Evolutionary conservation across 177 flowering plant genomes (phyloP), one percentile per base, ranked within the genome.

Genomic region (Vitis hybrid): DNA sequence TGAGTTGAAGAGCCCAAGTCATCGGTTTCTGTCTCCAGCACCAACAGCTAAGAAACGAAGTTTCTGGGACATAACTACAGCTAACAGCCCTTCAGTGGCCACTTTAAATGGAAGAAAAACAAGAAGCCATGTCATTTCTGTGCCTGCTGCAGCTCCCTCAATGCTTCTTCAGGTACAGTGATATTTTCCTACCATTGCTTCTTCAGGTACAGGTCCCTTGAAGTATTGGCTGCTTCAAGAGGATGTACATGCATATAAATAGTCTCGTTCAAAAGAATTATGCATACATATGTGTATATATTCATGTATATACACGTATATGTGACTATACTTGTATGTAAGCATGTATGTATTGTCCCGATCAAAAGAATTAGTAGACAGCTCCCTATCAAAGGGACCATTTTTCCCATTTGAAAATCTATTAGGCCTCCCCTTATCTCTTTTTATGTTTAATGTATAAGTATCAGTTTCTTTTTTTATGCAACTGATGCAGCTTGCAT

Each of bases 31-130:
- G 14, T 91, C 97, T 27, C 98, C 96, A 56, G 87, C 70, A 18
- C 88, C 91, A 18, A 80, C 88, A 16, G 89, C 94, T 32, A 91
- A 91, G 76, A 94, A 94, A 78, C 73, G 97, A 63, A 91, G 87
- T 72, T 87, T 89, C 69, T 94, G 97, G 97, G 97, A 94, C 80
- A 94, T 94, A 71, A 87, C 96, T 48, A 77, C 94, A 3, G 86
- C 86, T 30, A 91, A 86, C 73, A 90, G 96, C 81, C 97, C 97
- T 35, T 92, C 97, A 11, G 79, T 84, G 65, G 72, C 81, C 59
- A 80, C 84, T 13, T 46, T 81, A 46, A 84, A 81, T 78, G 83
- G 91, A 32, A 86, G 97, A 71, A 94, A 88, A 81, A 94, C 91
- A 46, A 82, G 88, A 87, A 93, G 89, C 77, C 94, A 88, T 81